These are phyloP conservation scores for Podochytrium sp. DNA, from an alignment of 192 early-diverging fungal species.

Conservation along the genomic window DNA sequence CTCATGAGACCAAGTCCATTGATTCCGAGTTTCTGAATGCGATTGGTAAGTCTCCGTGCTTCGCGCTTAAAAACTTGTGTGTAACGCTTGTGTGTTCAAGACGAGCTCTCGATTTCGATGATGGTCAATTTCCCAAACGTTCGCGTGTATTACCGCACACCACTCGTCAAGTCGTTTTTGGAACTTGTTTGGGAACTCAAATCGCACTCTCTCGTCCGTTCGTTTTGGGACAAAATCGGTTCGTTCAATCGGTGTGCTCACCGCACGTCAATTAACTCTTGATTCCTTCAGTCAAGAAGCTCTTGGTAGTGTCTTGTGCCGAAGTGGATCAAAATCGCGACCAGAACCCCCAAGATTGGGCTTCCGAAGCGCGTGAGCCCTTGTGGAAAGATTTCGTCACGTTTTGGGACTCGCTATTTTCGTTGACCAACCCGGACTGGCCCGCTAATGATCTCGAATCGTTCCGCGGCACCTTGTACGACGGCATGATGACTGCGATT, in stretches of 20 bases:
- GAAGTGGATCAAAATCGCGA: constrained; percentile 18
- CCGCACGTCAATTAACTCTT: not conserved
- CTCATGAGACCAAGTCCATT: constrained; percentile 48
- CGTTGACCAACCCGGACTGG: constrained; percentile 24
- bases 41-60: constrained; percentile 33
- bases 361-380: constrained; percentile 11
- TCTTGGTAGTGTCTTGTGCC: constrained; percentile 19
- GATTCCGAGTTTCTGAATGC: constrained; percentile 51
- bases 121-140: constrained; percentile 57
- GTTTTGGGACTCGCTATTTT: constrained; percentile 68
- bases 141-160: constrained; percentile 44
- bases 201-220: constrained; percentile 31
- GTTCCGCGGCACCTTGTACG: constrained; percentile 54
- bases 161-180: constrained; percentile 52
- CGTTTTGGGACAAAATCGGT: constrained; percentile 42
- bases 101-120: constrained; percentile 29
- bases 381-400: constrained; percentile 50
- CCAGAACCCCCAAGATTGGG: constrained; percentile 23
- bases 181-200: constrained; percentile 58
- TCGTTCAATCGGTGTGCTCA: constrained; percentile 5
- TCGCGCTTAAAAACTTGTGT: too few species aligned
- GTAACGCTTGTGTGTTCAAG: too few species aligned
- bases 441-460: constrained; percentile 27
- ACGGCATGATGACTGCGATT: constrained; percentile 51
- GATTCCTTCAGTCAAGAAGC: constrained; percentile 2